Conservation (phyloP, 2,329 filamentous ascomycete species). For the Aschersonia sp. region DNA sequence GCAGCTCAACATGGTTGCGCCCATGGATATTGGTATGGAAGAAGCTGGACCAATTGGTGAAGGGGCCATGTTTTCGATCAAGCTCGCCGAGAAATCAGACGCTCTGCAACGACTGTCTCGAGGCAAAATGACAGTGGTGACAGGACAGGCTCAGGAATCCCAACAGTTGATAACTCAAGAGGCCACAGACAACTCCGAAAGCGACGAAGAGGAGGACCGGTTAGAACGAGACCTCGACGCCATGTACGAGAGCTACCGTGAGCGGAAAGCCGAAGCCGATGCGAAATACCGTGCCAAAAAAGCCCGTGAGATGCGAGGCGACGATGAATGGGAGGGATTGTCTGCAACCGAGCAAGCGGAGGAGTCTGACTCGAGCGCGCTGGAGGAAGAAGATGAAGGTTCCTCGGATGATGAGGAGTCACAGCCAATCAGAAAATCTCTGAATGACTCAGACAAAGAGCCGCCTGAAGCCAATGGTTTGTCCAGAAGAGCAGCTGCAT, state of each 20-base stretch:
- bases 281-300: slow-evolving; percentile 87
- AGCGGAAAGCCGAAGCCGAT: slow-evolving; percentile 63
- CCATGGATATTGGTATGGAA: slow-evolving; percentile 91
- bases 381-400: slow-evolving; percentile 38
- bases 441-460: slow-evolving; percentile 25
- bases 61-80: slow-evolving; percentile 76
- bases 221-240: slow-evolving; percentile 75
- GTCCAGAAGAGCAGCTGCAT: slow-evolving; percentile 73
- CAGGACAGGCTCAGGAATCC: slow-evolving; percentile 35
- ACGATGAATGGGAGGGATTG: slow-evolving; percentile 87
- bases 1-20: slow-evolving; percentile 93
- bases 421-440: slow-evolving; percentile 13
- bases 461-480: slow-evolving; percentile 35
- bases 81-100: slow-evolving; percentile 62
- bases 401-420: slow-evolving; percentile 20
- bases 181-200: slow-evolving; percentile 40
- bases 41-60: slow-evolving; percentile 65
- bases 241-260: slow-evolving; percentile 77
- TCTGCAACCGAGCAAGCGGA: slow-evolving; percentile 48
- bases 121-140: slow-evolving; percentile 62
- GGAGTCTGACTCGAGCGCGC: slow-evolving; percentile 36
- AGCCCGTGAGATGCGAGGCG: slow-evolving; percentile 63
- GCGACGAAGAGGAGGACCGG: slow-evolving; percentile 66
- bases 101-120: slow-evolving; percentile 46
- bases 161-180: slow-evolving; percentile 33